Evolutionary conservation across 1,284 basidiomycete species (phyloP).

Genomic region (Schizophyllum amplum): DNA sequence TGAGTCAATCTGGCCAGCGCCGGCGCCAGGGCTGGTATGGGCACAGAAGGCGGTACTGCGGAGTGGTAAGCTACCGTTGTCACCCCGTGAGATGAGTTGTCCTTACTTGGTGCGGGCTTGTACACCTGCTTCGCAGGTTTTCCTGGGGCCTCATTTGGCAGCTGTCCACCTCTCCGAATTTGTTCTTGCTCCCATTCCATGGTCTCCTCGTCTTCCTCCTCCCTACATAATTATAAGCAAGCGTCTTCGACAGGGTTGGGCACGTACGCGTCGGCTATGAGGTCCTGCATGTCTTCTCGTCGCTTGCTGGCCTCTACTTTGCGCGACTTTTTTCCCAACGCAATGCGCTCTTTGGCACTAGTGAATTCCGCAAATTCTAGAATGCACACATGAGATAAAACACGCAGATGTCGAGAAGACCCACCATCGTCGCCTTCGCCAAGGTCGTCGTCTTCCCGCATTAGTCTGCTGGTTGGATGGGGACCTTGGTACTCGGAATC

Average conservation of each 20-base stretch:
- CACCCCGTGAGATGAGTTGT: background rate
- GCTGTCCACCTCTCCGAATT: constrained; percentile 64
- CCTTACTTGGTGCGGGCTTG: constrained; percentile 69
- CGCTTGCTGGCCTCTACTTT: constrained; percentile 68
- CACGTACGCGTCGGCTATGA: constrained; percentile 81
- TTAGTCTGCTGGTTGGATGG: constrained; percentile 83
- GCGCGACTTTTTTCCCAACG: constrained; percentile 79
- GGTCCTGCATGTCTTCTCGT: constrained; percentile 72
- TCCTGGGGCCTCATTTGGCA: constrained; percentile 22
- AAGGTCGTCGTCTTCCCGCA: constrained; percentile 88
- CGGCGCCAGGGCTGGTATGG: constrained; percentile 49
- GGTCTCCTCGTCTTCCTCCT: constrained; percentile 84
- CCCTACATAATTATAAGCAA: constrained; percentile 33
- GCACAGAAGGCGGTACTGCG: constrained; percentile 52
- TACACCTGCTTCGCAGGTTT: constrained; percentile 47
- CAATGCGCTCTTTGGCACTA: constrained; percentile 79
- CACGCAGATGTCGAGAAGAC: constrained; percentile 15
- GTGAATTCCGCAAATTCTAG: constrained; percentile 87
- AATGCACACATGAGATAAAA: background rate
- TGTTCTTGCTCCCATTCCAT: constrained; percentile 89
- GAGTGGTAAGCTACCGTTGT: constrained; percentile 10
- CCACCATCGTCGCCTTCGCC: constrained; percentile 90
- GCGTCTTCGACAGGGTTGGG: background rate
- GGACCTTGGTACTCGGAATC: constrained; percentile 55
- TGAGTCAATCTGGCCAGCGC: constrained; percentile 51